Conservation (phyloP, 2,329 filamentous ascomycete species). For the Lachnellula subtilissima region DNA sequence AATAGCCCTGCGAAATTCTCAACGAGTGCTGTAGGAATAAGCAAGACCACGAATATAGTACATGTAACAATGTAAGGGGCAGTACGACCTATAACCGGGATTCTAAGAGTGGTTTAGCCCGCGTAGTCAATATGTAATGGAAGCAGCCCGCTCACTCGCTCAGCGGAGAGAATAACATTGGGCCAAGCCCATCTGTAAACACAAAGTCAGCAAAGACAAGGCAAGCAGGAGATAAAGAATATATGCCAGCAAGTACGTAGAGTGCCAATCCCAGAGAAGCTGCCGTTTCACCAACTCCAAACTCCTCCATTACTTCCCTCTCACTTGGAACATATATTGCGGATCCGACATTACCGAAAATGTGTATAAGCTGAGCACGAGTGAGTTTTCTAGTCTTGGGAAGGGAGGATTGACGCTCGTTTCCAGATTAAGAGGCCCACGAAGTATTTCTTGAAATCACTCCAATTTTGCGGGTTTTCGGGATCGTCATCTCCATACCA, state of each 20-base stretch:
- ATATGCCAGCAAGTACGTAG: constrained; percentile 45
- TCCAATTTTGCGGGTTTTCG: constrained; percentile 51
- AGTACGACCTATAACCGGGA: constrained; percentile 60
- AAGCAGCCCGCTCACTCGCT: constrained; percentile 39
- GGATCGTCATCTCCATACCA: constrained; percentile 33
- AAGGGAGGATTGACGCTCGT: not conserved
- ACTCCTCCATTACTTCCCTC: not conserved
- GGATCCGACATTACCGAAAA: not conserved
- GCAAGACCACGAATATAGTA: constrained; percentile 61
- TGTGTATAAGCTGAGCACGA: not conserved
- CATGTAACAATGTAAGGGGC: constrained; percentile 63
- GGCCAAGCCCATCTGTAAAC: constrained; percentile 47
- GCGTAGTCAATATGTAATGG: not conserved
- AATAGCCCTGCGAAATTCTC: constrained; percentile 57
- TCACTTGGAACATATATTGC: not conserved
- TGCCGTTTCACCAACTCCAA: not conserved
- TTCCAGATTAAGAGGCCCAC: not conserved
- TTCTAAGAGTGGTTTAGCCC: constrained; percentile 41
- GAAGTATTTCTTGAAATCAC: not conserved
- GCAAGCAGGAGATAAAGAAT: not conserved
- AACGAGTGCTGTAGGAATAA: constrained; percentile 56
- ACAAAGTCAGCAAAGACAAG: not conserved
- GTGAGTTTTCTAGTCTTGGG: not conserved
- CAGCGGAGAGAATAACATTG: constrained; percentile 59
- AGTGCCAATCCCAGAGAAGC: not conserved